Evolutionary conservation across 148 eudicot species (phyloP).

Genomic region (Cornus controversa): DNA sequence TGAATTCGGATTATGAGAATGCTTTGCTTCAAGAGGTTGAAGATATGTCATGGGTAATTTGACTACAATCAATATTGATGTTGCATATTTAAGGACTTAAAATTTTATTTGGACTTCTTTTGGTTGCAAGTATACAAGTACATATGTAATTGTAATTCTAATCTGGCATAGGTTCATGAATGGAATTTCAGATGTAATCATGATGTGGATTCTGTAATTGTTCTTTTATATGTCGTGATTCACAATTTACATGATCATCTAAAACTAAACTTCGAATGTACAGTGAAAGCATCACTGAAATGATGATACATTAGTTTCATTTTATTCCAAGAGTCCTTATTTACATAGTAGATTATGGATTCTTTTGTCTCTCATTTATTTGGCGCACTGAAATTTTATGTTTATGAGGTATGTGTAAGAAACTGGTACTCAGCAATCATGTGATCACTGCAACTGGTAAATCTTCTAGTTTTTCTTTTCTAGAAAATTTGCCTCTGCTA

Average conservation of each 20-base stretch:
- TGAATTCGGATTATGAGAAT: slow-evolving; percentile 39
- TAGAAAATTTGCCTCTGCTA: background rate
- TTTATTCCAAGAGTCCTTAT: background rate
- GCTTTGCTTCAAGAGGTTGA: slow-evolving; percentile 43
- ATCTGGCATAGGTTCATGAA: background rate
- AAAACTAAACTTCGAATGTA: background rate
- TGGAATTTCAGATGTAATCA: background rate
- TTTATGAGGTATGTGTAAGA: too few relatives aligned
- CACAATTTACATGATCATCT: background rate
- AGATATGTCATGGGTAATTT: slow-evolving; percentile 38
- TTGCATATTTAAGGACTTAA: background rate
- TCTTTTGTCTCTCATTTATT: too few relatives aligned
- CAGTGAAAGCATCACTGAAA: background rate
- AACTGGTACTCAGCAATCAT: background rate
- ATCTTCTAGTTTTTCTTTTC: background rate
- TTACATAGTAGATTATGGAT: background rate
- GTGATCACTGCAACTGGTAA: background rate
- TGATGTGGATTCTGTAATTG: background rate
- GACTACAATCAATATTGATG: background rate
- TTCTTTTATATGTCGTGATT: background rate
- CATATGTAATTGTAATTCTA: background rate
- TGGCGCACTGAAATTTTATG: too few relatives aligned
- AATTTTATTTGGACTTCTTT: background rate
- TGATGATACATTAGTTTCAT: background rate
- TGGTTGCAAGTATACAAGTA: background rate